A percentile compares a stretch with the other conserved stretches of the same genome.
phyloP scores from a whole-genome alignment of 2,329 filamentous ascomycete species.

The Neonectria magnoliae region DNA sequence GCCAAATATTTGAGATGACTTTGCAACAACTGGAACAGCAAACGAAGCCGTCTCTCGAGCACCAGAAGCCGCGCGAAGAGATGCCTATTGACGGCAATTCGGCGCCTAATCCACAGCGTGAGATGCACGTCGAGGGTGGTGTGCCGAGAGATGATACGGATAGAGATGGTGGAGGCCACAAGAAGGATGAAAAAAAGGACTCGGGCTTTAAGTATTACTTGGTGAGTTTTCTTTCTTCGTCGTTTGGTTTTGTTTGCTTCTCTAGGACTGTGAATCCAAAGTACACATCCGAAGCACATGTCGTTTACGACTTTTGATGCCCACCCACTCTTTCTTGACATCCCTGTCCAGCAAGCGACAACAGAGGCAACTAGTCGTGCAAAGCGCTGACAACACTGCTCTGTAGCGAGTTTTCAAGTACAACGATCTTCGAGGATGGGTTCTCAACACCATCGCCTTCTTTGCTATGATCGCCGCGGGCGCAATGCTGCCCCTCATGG shows the following conservation, averaged over 20 bases:
- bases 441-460: constrained; percentile 48
- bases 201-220: constrained; percentile 42
- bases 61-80: neutral
- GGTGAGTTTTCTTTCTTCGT: constrained; percentile 24
- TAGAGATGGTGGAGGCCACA: constrained; percentile 1
- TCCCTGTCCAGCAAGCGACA: neutral
- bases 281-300: too few species aligned
- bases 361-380: neutral
- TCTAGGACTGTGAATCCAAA: neutral
- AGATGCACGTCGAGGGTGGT: constrained; percentile 7
- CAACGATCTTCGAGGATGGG: constrained; percentile 51
- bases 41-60: neutral
- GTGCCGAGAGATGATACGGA: constrained; percentile 7
- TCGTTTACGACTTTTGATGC: neutral
- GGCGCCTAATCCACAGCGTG: neutral
- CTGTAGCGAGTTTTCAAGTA: constrained; percentile 51
- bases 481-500: constrained; percentile 63
- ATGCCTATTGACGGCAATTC: neutral
- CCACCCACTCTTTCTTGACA: neutral
- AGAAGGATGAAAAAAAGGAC: constrained; percentile 20
- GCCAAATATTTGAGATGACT: neutral
- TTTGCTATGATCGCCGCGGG: constrained; percentile 51
- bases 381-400: neutral
- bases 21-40: neutral
- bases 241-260: neutral